Evolutionary conservation across 1,139 yeast species (phyloP).

Genomic region (Yamadazyma triangularis): DNA sequence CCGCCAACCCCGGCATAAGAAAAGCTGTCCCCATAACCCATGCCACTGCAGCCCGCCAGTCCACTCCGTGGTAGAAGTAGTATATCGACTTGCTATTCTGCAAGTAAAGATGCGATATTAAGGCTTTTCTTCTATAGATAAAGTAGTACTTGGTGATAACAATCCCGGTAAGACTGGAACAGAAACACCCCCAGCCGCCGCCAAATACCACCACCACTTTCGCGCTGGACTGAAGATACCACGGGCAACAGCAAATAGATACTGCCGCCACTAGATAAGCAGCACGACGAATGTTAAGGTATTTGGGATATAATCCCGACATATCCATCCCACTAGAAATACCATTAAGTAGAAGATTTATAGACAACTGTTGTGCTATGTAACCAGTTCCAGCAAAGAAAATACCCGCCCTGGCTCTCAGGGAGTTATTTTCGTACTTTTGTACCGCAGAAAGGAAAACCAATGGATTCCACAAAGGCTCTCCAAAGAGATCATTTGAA

Average conservation of each 20-base stretch:
- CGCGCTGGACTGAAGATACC: slow-evolving; percentile 14
- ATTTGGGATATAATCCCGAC: slow-evolving; percentile 22
- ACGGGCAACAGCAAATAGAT: slow-evolving; percentile 14
- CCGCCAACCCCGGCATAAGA: slow-evolving; percentile 4
- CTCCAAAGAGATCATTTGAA: slow-evolving; percentile 7
- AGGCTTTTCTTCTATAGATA: slow-evolving; percentile 9
- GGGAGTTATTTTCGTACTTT: slow-evolving; percentile 14
- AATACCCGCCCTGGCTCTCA: slow-evolving; percentile 26
- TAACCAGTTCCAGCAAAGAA: slow-evolving; percentile 21
- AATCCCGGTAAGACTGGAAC: slow-evolving; percentile 13
- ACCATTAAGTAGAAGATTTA: slow-evolving; percentile 16
- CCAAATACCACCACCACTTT: slow-evolving; percentile 10
- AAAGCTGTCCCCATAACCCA: slow-evolving; percentile 14
- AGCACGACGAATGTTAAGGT: slow-evolving; percentile 23
- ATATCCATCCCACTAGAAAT: slow-evolving; percentile 24
- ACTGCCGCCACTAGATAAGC: slow-evolving; percentile 9
- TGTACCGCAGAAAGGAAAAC: slow-evolving; percentile 21
- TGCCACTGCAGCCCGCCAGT: slow-evolving; percentile 26
- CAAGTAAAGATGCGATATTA: slow-evolving; percentile 11
- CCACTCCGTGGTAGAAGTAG: slow-evolving; percentile 26
- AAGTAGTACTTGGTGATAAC: slow-evolving; percentile 11
- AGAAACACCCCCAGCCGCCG: slow-evolving; percentile 8
- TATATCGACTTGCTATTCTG: slow-evolving; percentile 9
- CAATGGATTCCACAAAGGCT: slow-evolving; percentile 28
- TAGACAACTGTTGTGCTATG: slow-evolving; percentile 16